Percentiles rank a stretch among this genome's conserved stretches.
These are phyloP conservation scores for Trichoderma simmonsii DNA, from an alignment of 2,329 filamentous ascomycete species.

Conservation along the genomic window DNA sequence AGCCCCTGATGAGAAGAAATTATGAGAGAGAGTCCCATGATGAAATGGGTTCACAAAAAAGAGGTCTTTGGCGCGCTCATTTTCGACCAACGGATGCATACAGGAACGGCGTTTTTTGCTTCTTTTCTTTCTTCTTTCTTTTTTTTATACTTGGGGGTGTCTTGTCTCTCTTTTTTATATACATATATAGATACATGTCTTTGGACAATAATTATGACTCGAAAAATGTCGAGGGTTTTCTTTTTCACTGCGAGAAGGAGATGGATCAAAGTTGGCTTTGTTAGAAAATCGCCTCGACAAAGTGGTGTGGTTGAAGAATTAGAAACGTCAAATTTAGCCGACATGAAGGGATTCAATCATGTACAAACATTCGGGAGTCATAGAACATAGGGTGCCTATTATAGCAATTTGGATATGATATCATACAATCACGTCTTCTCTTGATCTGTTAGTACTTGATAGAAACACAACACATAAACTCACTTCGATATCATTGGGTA, in stretches of 20 bases:
- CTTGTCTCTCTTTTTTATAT: background rate
- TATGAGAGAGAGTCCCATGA: background rate
- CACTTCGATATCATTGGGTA: too few species aligned
- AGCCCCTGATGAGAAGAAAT: slow-evolving; percentile 42
- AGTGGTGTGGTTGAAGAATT: background rate
- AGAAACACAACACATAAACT: too few species aligned
- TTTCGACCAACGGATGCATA: slow-evolving; percentile 3
- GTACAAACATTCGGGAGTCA: slow-evolving; percentile 1
- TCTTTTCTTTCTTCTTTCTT: background rate
- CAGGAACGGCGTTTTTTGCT: slow-evolving; percentile 11
- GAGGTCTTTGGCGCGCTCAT: background rate
- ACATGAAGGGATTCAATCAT: background rate
- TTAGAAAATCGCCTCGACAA: background rate
- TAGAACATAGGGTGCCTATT: background rate
- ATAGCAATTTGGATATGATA: background rate
- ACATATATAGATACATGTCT: background rate
- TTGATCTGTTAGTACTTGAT: background rate
- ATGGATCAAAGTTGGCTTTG: background rate
- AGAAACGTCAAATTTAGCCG: background rate
- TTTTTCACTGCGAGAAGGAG: background rate
- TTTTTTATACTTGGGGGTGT: background rate
- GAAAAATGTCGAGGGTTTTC: background rate
- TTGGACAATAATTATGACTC: background rate
- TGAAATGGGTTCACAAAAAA: background rate
- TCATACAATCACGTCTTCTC: background rate